phyloP scores from a whole-genome alignment of 805 yeast species.

The Yueomyces sp. region DNA sequence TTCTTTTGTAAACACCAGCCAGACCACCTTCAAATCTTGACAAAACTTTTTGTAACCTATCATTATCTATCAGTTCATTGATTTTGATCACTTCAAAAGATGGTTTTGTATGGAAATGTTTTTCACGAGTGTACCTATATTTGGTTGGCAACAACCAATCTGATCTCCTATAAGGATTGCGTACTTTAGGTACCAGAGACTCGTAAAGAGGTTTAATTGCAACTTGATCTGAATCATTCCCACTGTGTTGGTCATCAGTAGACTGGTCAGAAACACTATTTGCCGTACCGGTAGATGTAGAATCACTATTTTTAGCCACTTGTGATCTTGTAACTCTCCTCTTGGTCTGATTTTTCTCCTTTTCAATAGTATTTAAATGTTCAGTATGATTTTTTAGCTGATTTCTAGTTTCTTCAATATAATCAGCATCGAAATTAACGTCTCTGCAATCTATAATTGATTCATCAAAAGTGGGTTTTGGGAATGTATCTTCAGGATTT shows the following conservation, averaged over 20 bases:
- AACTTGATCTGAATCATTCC: background rate
- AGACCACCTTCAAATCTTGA: conserved; percentile 23
- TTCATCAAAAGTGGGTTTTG: background rate
- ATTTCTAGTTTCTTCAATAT: background rate
- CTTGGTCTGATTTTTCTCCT: background rate
- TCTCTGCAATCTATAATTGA: background rate
- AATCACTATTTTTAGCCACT: background rate
- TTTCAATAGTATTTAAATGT: background rate
- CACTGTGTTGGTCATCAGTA: conserved; percentile 1
- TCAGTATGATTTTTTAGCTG: background rate
- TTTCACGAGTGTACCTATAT: conserved; percentile 20
- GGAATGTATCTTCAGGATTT: background rate
- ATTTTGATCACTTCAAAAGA: conserved; percentile 19
- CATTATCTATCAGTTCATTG: conserved; percentile 15
- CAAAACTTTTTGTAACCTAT: conserved; percentile 15
- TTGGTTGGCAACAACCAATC: conserved; percentile 23
- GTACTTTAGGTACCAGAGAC: conserved; percentile 17
- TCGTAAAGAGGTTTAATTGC: conserved; percentile 19
- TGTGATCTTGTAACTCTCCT: conserved; percentile 3
- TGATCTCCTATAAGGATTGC: conserved; percentile 22
- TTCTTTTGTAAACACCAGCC: conserved; percentile 19
- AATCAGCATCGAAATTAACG: background rate
- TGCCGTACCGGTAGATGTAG: conserved; percentile 1
- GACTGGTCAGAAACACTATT: conserved; percentile 1
- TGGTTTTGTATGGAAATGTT: conserved; percentile 21